These are phyloP conservation scores for Zygosaccharomyces gambellarensis DNA, from an alignment of 805 yeast species.

Conservation along the genomic window DNA sequence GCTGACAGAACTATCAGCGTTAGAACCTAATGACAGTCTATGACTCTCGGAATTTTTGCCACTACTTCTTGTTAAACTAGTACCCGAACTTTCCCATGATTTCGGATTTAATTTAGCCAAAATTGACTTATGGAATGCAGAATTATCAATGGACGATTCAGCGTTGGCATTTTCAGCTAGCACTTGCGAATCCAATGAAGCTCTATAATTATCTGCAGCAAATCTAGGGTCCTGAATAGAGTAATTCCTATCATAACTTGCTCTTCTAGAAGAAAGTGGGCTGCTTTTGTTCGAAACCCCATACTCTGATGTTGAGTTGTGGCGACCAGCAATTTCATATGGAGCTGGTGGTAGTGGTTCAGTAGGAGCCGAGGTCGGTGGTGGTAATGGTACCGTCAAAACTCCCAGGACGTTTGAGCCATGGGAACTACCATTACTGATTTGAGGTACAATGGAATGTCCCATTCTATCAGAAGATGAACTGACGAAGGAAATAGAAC, in stretches of 20 bases:
- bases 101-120: slow-evolving; percentile 6
- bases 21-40: slow-evolving; percentile 16
- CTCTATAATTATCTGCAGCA: slow-evolving; percentile 13
- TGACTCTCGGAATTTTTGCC: slow-evolving; percentile 10
- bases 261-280: slow-evolving; percentile 29
- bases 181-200: slow-evolving; percentile 24
- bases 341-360: slow-evolving; percentile 43
- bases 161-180: slow-evolving; percentile 14
- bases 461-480: slow-evolving; percentile 33
- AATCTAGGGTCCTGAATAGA: slow-evolving; percentile 17
- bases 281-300: slow-evolving; percentile 20
- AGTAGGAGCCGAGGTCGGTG: slow-evolving; percentile 51
- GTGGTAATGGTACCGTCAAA: slow-evolving; percentile 43
- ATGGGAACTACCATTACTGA: slow-evolving; percentile 23
- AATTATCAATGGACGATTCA: slow-evolving; percentile 2
- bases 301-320: slow-evolving; percentile 14
- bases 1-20: slow-evolving; percentile 16
- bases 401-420: slow-evolving; percentile 26
- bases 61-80: slow-evolving; percentile 2
- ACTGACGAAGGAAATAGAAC: slow-evolving; percentile 30
- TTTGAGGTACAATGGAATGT: slow-evolving; percentile 25
- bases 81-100: slow-evolving; percentile 5
- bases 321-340: slow-evolving; percentile 9
- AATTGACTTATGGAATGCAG: slow-evolving; percentile 9
- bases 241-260: slow-evolving; percentile 18